Conservation (phyloP, 192 early-diverging fungal genomes). For the Podila minutissima region DNA sequence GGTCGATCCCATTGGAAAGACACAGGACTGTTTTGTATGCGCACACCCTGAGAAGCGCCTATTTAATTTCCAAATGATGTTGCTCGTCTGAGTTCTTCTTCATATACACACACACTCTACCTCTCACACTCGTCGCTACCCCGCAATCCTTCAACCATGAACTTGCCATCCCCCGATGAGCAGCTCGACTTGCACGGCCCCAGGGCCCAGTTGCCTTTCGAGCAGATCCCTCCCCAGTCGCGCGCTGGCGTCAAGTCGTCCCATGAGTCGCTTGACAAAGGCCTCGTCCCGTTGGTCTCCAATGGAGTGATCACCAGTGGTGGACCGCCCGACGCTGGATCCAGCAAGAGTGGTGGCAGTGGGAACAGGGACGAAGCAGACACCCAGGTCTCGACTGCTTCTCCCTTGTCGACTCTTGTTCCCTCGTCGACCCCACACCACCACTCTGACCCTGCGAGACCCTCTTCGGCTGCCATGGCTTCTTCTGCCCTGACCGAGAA, state of each 20-base stretch:
- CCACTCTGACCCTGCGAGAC: constrained; percentile 8
- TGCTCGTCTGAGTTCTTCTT: neutral
- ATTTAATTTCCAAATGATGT: neutral
- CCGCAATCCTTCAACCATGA: constrained; percentile 13
- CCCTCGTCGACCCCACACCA: neutral
- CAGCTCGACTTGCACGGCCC: constrained; percentile 42
- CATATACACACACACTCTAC: neutral
- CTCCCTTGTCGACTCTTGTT: constrained; percentile 2
- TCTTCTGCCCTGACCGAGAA: neutral
- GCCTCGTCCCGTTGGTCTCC: constrained; percentile 17
- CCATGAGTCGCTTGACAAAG: constrained; percentile 30
- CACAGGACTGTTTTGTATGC: too few species aligned
- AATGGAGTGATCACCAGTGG: constrained; percentile 42
- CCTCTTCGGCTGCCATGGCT: neutral
- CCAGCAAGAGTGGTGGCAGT: constrained; percentile 2
- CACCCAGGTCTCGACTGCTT: constrained; percentile 28
- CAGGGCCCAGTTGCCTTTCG: constrained; percentile 31
- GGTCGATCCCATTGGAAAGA: too few species aligned
- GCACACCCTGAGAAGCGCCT: too few species aligned
- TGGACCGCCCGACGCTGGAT: constrained; percentile 1
- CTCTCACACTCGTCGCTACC: neutral
- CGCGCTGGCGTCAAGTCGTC: constrained; percentile 37
- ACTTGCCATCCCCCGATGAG: constrained; percentile 45
- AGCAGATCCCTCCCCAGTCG: constrained; percentile 38
- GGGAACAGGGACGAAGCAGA: neutral